These are phyloP conservation scores for Fusarium hostae DNA, from an alignment of 2,329 filamentous ascomycete genomes.

Conservation along the genomic window DNA sequence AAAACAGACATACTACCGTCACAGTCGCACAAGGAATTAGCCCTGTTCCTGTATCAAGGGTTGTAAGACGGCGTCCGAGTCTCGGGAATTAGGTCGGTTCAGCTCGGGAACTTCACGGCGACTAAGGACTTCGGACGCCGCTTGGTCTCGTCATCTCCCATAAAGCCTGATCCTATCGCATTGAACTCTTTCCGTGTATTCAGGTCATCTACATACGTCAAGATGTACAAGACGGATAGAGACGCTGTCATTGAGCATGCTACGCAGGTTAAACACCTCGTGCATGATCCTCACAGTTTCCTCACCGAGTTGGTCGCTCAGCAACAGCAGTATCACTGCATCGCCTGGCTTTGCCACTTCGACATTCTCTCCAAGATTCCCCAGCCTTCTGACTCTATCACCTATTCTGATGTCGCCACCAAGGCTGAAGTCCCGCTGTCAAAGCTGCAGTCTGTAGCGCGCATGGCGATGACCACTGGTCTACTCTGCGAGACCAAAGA, in stretches of 20 bases:
- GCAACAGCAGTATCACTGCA: constrained; percentile 32
- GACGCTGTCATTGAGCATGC: constrained; percentile 29
- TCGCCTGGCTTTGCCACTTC: constrained; percentile 31
- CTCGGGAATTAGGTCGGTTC: background rate
- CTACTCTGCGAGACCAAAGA: constrained; percentile 49
- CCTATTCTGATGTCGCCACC: constrained; percentile 20
- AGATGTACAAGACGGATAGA: constrained; percentile 28
- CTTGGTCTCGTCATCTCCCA: background rate
- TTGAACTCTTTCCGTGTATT: too few relatives aligned
- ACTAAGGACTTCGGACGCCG: constrained; percentile 22
- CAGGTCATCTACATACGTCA: background rate
- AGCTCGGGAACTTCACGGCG: constrained; percentile 21
- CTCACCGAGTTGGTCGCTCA: constrained; percentile 28
- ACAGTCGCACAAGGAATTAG: background rate
- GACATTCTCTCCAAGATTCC: constrained; percentile 20
- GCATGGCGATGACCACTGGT: constrained; percentile 52
- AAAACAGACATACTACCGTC: background rate
- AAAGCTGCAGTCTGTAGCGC: constrained; percentile 27
- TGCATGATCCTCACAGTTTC: constrained; percentile 33
- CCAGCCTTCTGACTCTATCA: background rate
- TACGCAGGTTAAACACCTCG: constrained; percentile 20
- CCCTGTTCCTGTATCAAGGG: background rate
- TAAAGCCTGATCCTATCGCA: background rate
- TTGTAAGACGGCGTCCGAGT: constrained; percentile 24
- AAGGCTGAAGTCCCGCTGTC: constrained; percentile 16